A percentile compares a stretch with the other conserved stretches of the same genome.
These are phyloP conservation scores for Exserohilum turcica DNA, from an alignment of 2,329 filamentous ascomycete species.

Conservation along the genomic window DNA sequence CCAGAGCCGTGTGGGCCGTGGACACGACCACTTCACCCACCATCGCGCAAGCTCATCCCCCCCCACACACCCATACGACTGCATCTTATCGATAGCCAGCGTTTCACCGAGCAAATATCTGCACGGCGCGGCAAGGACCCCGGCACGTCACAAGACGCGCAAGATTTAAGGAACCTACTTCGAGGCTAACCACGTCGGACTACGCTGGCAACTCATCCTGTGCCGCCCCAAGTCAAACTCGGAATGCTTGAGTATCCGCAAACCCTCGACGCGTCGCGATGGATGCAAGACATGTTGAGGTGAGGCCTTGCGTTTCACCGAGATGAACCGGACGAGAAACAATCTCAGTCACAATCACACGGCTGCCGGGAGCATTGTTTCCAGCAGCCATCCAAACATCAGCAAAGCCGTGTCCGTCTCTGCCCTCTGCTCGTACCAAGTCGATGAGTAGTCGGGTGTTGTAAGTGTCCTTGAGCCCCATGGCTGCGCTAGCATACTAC, in stretches of 20 bases:
- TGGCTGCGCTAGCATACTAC: not conserved
- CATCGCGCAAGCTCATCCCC: not conserved
- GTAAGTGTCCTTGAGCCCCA: not conserved
- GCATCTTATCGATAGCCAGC: not conserved
- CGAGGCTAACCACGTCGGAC: conserved; percentile 14
- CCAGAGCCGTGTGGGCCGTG: not conserved
- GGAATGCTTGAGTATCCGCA: conserved; percentile 1
- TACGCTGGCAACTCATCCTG: conserved; percentile 1
- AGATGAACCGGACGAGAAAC: not conserved
- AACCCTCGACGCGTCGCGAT: not conserved
- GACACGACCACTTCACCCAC: conserved; percentile 8
- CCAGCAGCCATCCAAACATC: not conserved
- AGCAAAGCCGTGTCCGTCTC: not conserved
- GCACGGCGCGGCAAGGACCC: conserved; percentile 2
- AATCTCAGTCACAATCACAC: not conserved
- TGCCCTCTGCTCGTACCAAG: not conserved
- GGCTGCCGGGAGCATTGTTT: not conserved
- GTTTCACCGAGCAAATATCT: conserved; percentile 14
- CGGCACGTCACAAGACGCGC: conserved; percentile 10
- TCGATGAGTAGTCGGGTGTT: not conserved
- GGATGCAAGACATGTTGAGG: not conserved
- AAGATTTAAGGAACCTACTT: conserved; percentile 19
- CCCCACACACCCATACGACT: too few relatives aligned
- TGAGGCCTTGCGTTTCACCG: not conserved
- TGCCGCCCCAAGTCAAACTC: conserved; percentile 8